Percentiles rank a stretch among this genome's conserved stretches.
Evolutionary conservation across 2,329 filamentous ascomycete genomes (phyloP).

Genomic region (Akanthomyces dipterigenus): DNA sequence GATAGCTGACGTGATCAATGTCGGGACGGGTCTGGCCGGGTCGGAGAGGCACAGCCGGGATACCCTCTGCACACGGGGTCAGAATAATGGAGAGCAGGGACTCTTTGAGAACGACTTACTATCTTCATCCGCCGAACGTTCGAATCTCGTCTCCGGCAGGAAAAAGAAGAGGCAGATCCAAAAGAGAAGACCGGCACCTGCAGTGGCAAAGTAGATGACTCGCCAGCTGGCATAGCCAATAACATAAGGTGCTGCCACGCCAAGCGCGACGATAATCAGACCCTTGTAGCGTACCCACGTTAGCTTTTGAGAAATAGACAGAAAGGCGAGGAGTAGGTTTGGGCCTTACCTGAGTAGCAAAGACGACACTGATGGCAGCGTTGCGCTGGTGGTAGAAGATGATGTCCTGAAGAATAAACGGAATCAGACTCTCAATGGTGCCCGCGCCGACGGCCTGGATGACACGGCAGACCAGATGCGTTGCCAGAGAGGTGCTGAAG

Average conservation of each 20-base stretch:
- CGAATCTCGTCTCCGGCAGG: conserved; percentile 30
- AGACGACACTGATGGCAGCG: conserved; percentile 25
- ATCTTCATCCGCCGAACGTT: conserved; percentile 23
- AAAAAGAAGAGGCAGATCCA: conserved; percentile 27
- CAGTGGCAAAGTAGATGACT: conserved; percentile 29
- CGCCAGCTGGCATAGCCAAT: conserved; percentile 27
- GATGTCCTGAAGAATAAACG: conserved; percentile 32
- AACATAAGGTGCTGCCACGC: conserved; percentile 23
- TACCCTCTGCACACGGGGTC: conserved; percentile 10
- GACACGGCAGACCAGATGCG: conserved; percentile 27
- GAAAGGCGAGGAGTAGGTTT: background rate
- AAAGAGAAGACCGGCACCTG: conserved; percentile 23
- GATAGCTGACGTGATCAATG: conserved; percentile 22
- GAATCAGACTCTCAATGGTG: conserved; percentile 29
- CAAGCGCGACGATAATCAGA: conserved; percentile 24
- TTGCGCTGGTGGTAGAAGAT: conserved; percentile 33
- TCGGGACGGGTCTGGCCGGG: conserved; percentile 22
- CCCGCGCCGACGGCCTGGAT: conserved; percentile 30
- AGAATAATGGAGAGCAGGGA: background rate
- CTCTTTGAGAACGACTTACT: conserved; percentile 12
- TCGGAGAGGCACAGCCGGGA: conserved; percentile 18
- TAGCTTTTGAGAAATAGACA: background rate
- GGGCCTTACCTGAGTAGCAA: conserved; percentile 18
- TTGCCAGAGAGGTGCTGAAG: conserved; percentile 22
- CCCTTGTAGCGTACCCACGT: conserved; percentile 16